Evolutionary conservation across 495 filamentous ascomycete genomes (phyloP), one percentile per base, ranked within the genome.

Genomic region (Xylaria intraflava): DNA sequence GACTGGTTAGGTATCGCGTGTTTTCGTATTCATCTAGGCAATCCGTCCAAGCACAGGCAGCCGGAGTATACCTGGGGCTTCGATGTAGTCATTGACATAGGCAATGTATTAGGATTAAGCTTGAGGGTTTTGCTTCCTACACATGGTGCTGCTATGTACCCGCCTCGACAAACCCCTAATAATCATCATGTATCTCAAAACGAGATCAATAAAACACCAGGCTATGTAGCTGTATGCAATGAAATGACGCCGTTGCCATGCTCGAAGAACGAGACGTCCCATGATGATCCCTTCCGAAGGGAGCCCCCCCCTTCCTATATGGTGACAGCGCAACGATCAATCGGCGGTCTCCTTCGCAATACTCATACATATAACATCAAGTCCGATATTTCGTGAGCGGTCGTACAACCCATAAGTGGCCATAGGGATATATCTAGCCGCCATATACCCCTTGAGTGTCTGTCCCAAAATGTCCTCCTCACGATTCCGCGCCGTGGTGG

Each of bases 101-200:
- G n/a, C 39, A 40, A 27, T 49, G 16, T n/a, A 51, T 51, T 51
- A 51, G 26, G n/a, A 51, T 41, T 51, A 51, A 49, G 31, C 22
- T 17, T 6, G 48, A 38, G 48, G 10, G 35, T 12, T 40, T 16
- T 24, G 19, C 24, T 33, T 11, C n/a, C 9, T 17, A 23, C 22
- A 51, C 23, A 31, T 41, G 30, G 31, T 17, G 17, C 24, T n/a
- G 49, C 29, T 30, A 43, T 43, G 31, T 36, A 51, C 12, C 19
- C 14, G 29, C 26, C 49, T 30, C 38, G 16, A 6, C 19, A 6
- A 39, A 7, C 49, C 24, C 17, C 8, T 8, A 24, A 36, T 33
- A 27, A 24, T 51, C 40, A 22, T 51, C 12, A 30, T 51, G n/a
- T n/a, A 51, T 51, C 39, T 35, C 20, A 14, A 38, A 36, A 14